These are phyloP conservation scores for Cercophora newfieldiana DNA, from an alignment of 495 filamentous ascomycete genomes.

Conservation along the genomic window DNA sequence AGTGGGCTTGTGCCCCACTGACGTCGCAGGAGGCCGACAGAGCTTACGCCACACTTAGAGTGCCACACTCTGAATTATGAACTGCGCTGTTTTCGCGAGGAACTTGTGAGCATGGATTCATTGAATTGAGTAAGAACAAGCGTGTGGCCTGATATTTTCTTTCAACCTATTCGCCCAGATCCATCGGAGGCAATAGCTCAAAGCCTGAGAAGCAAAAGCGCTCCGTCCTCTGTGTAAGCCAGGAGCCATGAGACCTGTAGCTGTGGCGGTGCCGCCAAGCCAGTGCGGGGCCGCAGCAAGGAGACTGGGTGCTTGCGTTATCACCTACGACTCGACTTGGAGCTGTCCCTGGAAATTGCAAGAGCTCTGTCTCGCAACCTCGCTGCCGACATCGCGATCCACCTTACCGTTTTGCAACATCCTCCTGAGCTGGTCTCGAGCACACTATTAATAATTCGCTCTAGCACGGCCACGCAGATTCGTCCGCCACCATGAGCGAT, in stretches of 20 bases:
- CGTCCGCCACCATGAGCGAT: slow-evolving; percentile 60
- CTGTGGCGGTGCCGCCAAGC: slow-evolving; percentile 27
- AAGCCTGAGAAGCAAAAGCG: background rate
- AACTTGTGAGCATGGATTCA: no score
- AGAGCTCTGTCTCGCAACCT: slow-evolving; percentile 23
- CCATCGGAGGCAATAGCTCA: no score
- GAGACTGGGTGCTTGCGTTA: slow-evolving; percentile 17
- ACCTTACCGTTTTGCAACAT: slow-evolving; percentile 4
- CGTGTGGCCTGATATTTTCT: no score
- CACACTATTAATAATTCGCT: slow-evolving; percentile 10
- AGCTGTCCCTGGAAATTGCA: slow-evolving; percentile 30
- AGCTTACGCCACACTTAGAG: background rate
- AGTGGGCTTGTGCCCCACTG: no score
- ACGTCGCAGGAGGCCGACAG: no score
- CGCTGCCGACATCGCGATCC: slow-evolving; percentile 18
- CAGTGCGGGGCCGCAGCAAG: slow-evolving; percentile 23
- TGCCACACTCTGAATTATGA: background rate
- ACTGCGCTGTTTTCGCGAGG: no score
- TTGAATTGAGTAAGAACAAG: no score
- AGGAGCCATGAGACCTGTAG: background rate
- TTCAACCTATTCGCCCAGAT: no score
- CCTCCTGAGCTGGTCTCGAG: slow-evolving; percentile 25
- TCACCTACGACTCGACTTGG: slow-evolving; percentile 17
- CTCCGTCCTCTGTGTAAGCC: background rate
- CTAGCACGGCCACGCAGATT: background rate